These are phyloP conservation scores for Claviceps arundinis DNA, from an alignment of 2,329 filamentous ascomycete species.

Conservation along the genomic window DNA sequence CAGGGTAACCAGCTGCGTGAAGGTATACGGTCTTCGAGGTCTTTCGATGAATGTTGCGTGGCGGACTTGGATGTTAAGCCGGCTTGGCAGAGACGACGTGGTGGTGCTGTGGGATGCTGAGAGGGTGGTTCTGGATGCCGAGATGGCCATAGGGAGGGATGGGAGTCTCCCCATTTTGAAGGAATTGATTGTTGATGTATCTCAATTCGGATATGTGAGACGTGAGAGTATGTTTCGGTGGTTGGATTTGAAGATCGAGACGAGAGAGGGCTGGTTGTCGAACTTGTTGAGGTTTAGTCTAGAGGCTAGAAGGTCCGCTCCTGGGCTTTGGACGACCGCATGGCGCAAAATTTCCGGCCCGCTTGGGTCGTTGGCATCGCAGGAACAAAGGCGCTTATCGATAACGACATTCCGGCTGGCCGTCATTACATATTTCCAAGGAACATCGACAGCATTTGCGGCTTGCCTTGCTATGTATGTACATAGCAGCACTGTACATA, in stretches of 20 bases:
- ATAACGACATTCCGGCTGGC: conserved; percentile 1
- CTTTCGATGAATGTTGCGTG: conserved; percentile 77
- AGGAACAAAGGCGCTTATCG: conserved; percentile 3
- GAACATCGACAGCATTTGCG: neutral
- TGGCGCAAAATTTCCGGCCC: conserved; percentile 13
- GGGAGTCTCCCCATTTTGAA: conserved; percentile 18
- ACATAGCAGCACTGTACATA: neutral
- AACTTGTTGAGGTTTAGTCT: neutral
- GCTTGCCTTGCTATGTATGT: neutral
- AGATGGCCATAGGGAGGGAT: conserved; percentile 14
- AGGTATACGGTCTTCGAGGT: conserved; percentile 86
- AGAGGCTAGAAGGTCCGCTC: neutral
- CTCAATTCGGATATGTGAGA: too few relatives aligned
- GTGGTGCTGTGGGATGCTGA: conserved; percentile 11
- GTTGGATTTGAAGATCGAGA: neutral
- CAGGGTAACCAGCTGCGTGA: conserved; percentile 91
- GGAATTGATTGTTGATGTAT: too few relatives aligned
- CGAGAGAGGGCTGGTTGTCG: too few relatives aligned
- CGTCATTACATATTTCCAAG: neutral
- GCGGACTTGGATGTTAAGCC: conserved; percentile 44
- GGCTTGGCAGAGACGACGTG: conserved; percentile 12
- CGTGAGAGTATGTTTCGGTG: neutral
- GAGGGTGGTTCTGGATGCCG: conserved; percentile 16
- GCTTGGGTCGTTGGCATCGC: neutral
- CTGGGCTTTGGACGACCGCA: neutral